Conservation (phyloP, 2,329 filamentous ascomycete genomes). For the Claviceps arundinis region DNA sequence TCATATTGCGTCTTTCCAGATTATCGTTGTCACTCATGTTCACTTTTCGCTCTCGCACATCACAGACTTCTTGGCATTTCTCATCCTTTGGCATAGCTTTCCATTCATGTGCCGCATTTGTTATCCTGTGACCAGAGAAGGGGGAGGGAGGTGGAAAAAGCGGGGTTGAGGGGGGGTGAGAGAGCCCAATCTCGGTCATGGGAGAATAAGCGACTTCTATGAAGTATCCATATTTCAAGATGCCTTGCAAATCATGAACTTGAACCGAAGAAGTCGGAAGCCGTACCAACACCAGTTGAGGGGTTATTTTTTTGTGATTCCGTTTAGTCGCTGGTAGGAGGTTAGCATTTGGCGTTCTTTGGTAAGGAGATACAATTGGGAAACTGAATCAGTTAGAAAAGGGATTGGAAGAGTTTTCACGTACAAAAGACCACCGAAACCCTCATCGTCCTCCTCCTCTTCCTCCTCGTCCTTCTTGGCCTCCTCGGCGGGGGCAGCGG, state of each 20-base stretch:
- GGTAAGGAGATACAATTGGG: too few relatives aligned
- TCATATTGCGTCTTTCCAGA: background rate
- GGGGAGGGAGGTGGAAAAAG: slow-evolving; percentile 8
- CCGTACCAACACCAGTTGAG: slow-evolving; percentile 22
- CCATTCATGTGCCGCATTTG: slow-evolving; percentile 14
- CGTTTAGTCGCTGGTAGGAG: slow-evolving; percentile 36
- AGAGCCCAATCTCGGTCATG: slow-evolving; percentile 22
- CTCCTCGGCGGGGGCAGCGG: slow-evolving; percentile 42
- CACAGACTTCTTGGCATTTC: background rate
- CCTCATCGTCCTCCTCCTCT: slow-evolving; percentile 53
- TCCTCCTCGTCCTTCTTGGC: slow-evolving; percentile 55
- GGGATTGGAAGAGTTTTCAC: slow-evolving; percentile 12
- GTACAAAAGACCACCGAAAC: slow-evolving; percentile 72
- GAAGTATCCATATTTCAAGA: slow-evolving; percentile 24
- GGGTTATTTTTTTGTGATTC: slow-evolving; percentile 17
- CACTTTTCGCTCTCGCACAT: background rate
- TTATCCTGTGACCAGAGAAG: slow-evolving; percentile 16
- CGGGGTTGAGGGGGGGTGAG: background rate
- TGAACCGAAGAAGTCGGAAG: slow-evolving; percentile 28
- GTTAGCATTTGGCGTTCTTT: slow-evolving; percentile 23
- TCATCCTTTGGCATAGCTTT: slow-evolving; percentile 10
- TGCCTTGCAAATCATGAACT: slow-evolving; percentile 28
- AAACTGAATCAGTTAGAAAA: background rate
- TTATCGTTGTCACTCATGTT: background rate
- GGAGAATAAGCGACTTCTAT: slow-evolving; percentile 28